Conservation (phyloP, 2,329 filamentous ascomycete genomes). For the Diaporthe sp. region DNA sequence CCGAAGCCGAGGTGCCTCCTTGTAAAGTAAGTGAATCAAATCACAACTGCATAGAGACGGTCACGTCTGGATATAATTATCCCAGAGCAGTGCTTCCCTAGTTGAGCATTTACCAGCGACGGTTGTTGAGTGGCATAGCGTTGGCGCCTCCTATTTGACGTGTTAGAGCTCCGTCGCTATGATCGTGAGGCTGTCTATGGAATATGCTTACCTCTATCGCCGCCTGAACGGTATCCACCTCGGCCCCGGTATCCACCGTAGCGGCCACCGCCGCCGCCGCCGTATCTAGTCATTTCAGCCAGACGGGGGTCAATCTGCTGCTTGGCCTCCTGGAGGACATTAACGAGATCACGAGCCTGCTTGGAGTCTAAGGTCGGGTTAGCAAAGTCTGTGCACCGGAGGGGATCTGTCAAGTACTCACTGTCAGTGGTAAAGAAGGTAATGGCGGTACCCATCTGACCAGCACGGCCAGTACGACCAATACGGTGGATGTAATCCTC, state of each 20-base stretch:
- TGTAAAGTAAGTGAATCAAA: constrained; percentile 21
- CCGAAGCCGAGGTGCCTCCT: constrained; percentile 31
- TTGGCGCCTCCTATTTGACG: constrained; percentile 56
- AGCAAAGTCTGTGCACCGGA: constrained; percentile 44
- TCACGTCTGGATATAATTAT: background rate
- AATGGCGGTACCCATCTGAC: constrained; percentile 94
- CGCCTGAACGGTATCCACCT: constrained; percentile 58
- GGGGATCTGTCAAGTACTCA: constrained; percentile 66
- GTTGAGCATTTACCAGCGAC: constrained; percentile 60
- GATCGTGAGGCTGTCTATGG: constrained; percentile 30
- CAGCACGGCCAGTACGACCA: constrained; percentile 95
- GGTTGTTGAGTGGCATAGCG: constrained; percentile 62
- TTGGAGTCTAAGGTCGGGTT: constrained; percentile 76
- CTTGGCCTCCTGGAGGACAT: constrained; percentile 94
- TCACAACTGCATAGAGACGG: constrained; percentile 16
- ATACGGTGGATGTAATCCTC: constrained; percentile 99
- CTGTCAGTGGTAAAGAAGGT: constrained; percentile 99
- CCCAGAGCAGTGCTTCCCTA: background rate
- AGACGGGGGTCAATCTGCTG: constrained; percentile 98
- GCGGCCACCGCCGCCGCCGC: constrained; percentile 83
- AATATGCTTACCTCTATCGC: constrained; percentile 41
- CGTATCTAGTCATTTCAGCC: constrained; percentile 94
- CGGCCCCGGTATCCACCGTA: constrained; percentile 79
- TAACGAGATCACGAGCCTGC: constrained; percentile 96
- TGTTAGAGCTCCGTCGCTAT: constrained; percentile 37